A percentile compares a stretch with the other conserved stretches of the same genome.
These are phyloP conservation scores for Penstemon davidsonii DNA, from an alignment of 257 asterid species.

Conservation along the genomic window DNA sequence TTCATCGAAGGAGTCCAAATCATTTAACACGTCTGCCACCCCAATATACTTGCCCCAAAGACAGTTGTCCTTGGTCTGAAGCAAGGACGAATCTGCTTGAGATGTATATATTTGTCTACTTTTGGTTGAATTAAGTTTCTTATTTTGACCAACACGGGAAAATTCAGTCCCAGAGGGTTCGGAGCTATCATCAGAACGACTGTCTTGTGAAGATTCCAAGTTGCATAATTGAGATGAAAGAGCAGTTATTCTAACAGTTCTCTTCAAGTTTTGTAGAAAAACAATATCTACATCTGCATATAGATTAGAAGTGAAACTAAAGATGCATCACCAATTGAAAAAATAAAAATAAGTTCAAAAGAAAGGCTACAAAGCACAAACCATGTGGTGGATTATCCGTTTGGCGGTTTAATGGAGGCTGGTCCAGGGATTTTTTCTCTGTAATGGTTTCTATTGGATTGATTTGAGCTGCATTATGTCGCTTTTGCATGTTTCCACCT, in stretches of 20 bases:
- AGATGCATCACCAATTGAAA: conserved; percentile 18
- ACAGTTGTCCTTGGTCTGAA: conserved; percentile 45
- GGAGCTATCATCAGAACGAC: conserved; percentile 81
- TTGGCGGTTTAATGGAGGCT: conserved; percentile 43
- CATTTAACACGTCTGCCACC: conserved; percentile 56
- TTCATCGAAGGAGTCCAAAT: conserved; percentile 73
- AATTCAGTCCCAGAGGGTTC: conserved; percentile 82
- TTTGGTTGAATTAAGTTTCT: conserved; percentile 49
- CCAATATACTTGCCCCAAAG: conserved; percentile 61
- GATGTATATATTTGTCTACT: conserved; percentile 54
- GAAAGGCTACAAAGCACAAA: conserved; percentile 37
- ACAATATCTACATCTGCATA: conserved; percentile 69
- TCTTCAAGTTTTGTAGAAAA: conserved; percentile 78
- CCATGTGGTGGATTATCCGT: conserved; percentile 58
- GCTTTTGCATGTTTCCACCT: conserved; percentile 72
- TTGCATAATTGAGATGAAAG: conserved; percentile 56
- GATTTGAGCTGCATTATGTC: conserved; percentile 54
- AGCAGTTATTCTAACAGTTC: conserved; percentile 97
- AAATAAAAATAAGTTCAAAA: not conserved
- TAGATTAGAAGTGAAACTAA: conserved; percentile 9
- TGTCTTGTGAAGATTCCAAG: conserved; percentile 73
- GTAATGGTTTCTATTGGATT: conserved; percentile 50
- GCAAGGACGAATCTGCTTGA: conserved; percentile 65
- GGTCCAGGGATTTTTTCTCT: conserved; percentile 56
- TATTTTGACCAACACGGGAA: conserved; percentile 58